Evolutionary conservation across 2,329 filamentous ascomycete genomes (phyloP), one percentile per base, ranked within the genome.

Genomic region (Diplodia seriata): DNA sequence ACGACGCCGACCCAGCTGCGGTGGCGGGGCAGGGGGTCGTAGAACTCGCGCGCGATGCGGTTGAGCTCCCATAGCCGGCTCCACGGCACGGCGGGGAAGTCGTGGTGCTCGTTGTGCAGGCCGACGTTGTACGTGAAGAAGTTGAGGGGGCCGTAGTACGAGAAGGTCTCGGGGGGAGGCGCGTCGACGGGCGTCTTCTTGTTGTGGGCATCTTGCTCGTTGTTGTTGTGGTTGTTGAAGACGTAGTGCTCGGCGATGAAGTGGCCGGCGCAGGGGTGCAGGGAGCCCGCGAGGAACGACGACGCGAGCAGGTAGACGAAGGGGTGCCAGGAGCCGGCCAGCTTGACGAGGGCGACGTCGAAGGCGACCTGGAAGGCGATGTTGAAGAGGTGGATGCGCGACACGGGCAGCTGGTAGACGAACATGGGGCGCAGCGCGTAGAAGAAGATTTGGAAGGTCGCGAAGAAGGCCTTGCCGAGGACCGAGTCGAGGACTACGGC

Each of bases 391-490:
- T 97, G 94, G 68, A 97, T 88, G 76, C 86, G 86, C 64, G 94
- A 97, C 78, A 98, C 87, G 47, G 94, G 92, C 5, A 98, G 86
- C 74, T 89, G 87, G 86, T 97, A 97, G 73, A 99, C 87, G 81
- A 94, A 90, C 91, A 98, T 97, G 70, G 95, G 95, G 18, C 95
- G 92, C 62, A 99, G 81, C 74, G 95, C 95, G 83, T 99, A 99
- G 86, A 99, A 99, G 78, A 99, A 87, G 80, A 99, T 97, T 82
- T 99, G 95, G 83, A 97, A 99, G 73, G 95, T 99, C 83, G 91
- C 94, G 86, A 99, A 99, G 85, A 99, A 99, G 72, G 95, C 90
- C 82, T 99, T 99, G 79, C 95, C 95, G 20, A 94, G 87, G 74
- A 99, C 90, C 8, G 93, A 97, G 84, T 99, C 92, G 74, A 99